A percentile compares a stretch with the other conserved stretches of the same genome.
Conservation (phyloP, 2,329 filamentous ascomycete genomes). For the Colletotrichum eleusines region DNA sequence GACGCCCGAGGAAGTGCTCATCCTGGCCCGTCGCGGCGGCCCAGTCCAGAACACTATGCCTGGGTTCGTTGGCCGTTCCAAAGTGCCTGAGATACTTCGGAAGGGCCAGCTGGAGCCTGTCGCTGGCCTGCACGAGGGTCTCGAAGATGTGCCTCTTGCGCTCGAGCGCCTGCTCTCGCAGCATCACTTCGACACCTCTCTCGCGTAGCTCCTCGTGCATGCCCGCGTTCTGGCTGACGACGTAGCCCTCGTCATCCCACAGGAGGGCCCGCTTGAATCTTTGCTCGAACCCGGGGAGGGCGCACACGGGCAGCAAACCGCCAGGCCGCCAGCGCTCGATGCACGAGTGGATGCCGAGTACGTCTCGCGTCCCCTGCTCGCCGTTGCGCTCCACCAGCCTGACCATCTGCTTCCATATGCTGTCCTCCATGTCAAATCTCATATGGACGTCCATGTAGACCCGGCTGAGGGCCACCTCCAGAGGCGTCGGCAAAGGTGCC, state of each 20-base stretch:
- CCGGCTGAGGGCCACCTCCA: slow-evolving; percentile 10
- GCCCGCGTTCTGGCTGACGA: not conserved
- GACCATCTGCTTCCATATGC: slow-evolving; percentile 10
- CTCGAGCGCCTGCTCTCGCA: not conserved
- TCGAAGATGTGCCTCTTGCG: not conserved
- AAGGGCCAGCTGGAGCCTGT: not conserved
- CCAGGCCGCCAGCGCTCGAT: slow-evolving; percentile 8
- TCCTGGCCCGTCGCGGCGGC: slow-evolving; percentile 1
- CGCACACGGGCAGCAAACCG: not conserved
- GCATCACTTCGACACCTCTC: not conserved
- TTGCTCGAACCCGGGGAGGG: not conserved
- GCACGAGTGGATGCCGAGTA: not conserved
- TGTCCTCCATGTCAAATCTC: not conserved
- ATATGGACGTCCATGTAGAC: not conserved
- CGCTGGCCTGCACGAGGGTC: not conserved
- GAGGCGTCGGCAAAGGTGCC: not conserved
- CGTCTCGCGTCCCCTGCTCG: not conserved
- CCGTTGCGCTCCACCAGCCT: not conserved
- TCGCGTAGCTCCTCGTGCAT: not conserved
- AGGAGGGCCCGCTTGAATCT: not conserved
- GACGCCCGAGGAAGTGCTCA: not conserved
- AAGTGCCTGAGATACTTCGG: not conserved
- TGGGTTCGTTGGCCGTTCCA: not conserved
- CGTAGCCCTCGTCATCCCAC: not conserved
- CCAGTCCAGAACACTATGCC: slow-evolving; percentile 3